Evolutionary conservation across 768 basidiomycete species (phyloP).

Genomic region (Kwoniella europaea): DNA sequence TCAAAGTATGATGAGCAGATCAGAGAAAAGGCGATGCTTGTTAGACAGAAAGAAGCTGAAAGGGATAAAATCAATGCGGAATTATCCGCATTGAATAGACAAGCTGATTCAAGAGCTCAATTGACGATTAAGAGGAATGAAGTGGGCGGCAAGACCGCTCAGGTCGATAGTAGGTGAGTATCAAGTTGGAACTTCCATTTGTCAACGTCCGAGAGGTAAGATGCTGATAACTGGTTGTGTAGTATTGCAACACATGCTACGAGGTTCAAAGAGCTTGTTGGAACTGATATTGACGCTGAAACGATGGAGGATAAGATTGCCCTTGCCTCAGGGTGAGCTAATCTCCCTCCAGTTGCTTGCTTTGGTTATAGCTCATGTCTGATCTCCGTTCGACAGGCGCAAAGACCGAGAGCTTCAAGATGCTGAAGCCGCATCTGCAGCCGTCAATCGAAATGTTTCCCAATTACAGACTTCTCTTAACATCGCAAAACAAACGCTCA

Average conservation of each 20-base stretch:
- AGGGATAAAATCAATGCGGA: conserved; percentile 75
- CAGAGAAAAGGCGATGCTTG: conserved; percentile 49
- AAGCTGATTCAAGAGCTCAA: conserved; percentile 80
- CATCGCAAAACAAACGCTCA: conserved; percentile 68
- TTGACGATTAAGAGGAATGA: conserved; percentile 76
- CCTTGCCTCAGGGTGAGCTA: conserved; percentile 64
- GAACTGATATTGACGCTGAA: conserved; percentile 66
- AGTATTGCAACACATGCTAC: conserved; percentile 70
- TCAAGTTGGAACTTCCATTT: neutral
- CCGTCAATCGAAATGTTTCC: conserved; percentile 67
- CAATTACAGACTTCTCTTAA: conserved; percentile 69
- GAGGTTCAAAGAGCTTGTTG: conserved; percentile 72
- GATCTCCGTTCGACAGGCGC: conserved; percentile 61
- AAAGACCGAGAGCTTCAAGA: conserved; percentile 70
- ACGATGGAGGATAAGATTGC: conserved; percentile 74
- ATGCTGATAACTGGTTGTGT: conserved; percentile 7
- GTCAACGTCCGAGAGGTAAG: neutral
- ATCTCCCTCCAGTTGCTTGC: neutral
- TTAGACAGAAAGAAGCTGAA: conserved; percentile 69
- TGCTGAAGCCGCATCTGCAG: conserved; percentile 60
- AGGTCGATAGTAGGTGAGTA: conserved; percentile 72
- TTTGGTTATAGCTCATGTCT: conserved; percentile 24
- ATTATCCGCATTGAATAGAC: conserved; percentile 71
- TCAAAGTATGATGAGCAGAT: conserved; percentile 54
- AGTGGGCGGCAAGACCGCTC: conserved; percentile 67